phyloP scores from a whole-genome alignment of 139 green algal genomes.

The Picochlorum sp. region DNA sequence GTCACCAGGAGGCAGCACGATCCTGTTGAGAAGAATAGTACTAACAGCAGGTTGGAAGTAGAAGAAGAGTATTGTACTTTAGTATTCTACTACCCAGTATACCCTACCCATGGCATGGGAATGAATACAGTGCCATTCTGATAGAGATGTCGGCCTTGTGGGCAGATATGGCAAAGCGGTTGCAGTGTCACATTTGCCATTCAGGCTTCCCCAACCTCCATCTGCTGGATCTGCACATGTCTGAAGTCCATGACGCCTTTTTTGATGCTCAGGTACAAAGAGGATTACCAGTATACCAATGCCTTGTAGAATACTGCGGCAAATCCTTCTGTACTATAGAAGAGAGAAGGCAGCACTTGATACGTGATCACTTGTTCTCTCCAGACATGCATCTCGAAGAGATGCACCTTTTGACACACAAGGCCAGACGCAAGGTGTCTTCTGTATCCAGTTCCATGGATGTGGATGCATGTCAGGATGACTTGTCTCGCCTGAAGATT shows the following conservation, averaged over 20 bases:
- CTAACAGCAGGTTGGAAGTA: no score
- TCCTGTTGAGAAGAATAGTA: no score
- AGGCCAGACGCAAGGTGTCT: no score
- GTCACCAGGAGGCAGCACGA: no score
- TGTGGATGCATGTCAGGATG: no score
- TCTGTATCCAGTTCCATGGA: no score
- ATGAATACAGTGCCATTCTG: background rate
- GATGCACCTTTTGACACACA: constrained; percentile 16
- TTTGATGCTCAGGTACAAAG: constrained; percentile 41
- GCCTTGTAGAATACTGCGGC: constrained; percentile 41
- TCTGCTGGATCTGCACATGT: constrained; percentile 33
- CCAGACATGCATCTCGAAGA: constrained; percentile 18
- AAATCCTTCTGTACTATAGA: constrained; percentile 20
- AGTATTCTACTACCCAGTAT: no score
- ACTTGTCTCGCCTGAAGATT: no score
- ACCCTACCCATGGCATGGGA: no score
- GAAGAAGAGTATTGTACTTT: no score
- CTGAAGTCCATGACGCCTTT: constrained; percentile 41
- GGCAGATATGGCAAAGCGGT: background rate
- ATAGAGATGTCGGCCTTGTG: constrained; percentile 1
- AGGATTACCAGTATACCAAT: constrained; percentile 29
- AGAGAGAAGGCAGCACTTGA: constrained; percentile 35
- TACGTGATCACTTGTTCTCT: constrained; percentile 24
- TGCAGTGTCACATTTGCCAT: constrained; percentile 27
- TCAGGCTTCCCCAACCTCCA: constrained; percentile 23